Evolutionary conservation across 2,329 filamentous ascomycete species (phyloP).

Genomic region (Alternaria consortialis): DNA sequence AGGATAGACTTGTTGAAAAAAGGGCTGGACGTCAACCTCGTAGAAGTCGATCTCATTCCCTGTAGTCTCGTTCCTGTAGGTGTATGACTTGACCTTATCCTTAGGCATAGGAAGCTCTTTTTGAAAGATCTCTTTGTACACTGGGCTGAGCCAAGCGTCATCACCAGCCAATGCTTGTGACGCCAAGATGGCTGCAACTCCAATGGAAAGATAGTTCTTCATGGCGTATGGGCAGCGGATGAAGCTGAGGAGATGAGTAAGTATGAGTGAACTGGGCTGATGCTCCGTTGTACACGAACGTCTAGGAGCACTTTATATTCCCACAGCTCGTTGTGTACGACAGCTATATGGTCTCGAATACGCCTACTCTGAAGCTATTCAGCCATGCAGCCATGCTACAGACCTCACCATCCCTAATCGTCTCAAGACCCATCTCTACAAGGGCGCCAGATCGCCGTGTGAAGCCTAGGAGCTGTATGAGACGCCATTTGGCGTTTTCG

Average conservation of each 20-base stretch:
- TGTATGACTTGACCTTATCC: conserved; percentile 51
- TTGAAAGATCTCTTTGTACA: conserved; percentile 49
- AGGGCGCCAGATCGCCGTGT: conserved; percentile 3
- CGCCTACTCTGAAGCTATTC: neutral
- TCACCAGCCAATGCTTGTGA: conserved; percentile 30
- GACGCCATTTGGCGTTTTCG: conserved; percentile 4
- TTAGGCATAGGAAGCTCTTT: conserved; percentile 57
- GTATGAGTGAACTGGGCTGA: conserved; percentile 18
- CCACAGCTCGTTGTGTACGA: neutral
- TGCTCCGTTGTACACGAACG: conserved; percentile 2
- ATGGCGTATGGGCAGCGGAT: conserved; percentile 16
- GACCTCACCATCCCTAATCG: neutral
- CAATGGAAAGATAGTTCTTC: conserved; percentile 23
- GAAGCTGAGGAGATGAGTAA: conserved; percentile 5
- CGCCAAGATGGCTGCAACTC: conserved; percentile 23
- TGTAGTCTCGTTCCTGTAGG: conserved; percentile 45
- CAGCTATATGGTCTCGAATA: neutral
- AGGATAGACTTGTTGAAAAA: conserved; percentile 57
- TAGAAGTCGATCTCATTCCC: conserved; percentile 57
- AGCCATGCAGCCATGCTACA: conserved; percentile 6
- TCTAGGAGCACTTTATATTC: conserved; percentile 17
- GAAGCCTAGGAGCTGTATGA: neutral
- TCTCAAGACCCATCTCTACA: conserved; percentile 1
- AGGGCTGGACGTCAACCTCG: conserved; percentile 56
- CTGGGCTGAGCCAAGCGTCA: conserved; percentile 41